Percentiles rank a stretch among this genome's conserved stretches.
phyloP scores from a whole-genome alignment of 345 rosid species.

The Hypericum perforatum region DNA sequence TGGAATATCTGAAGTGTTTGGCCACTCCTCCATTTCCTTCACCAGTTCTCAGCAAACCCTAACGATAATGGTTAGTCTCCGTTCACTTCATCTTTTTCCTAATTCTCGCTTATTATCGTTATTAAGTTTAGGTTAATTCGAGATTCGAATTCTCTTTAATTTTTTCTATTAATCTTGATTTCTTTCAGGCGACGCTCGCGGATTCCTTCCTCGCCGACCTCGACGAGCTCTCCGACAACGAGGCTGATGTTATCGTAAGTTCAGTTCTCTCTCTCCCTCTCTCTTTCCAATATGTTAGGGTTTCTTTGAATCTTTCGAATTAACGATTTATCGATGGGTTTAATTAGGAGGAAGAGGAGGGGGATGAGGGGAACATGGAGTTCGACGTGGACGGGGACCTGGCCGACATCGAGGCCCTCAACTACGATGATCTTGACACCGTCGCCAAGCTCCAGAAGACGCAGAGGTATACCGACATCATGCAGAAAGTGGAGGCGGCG shows the following conservation, averaged over 20 bases:
- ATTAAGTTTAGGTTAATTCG: too few relatives aligned
- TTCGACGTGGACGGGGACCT: conserved; percentile 73
- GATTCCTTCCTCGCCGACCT: conserved; percentile 95
- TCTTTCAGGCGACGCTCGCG: conserved; percentile 68
- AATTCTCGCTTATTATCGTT: too few relatives aligned
- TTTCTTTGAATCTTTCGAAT: background rate
- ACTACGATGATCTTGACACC: conserved; percentile 71
- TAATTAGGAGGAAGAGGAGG: conserved; percentile 60
- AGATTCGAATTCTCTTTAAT: too few relatives aligned
- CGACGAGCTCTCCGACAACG: conserved; percentile 92
- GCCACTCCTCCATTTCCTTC: too few relatives aligned
- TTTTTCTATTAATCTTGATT: background rate
- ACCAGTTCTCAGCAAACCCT: too few relatives aligned
- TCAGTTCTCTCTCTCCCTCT: background rate
- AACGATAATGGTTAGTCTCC: too few relatives aligned
- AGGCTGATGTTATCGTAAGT: conserved; percentile 54
- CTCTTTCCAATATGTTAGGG: background rate
- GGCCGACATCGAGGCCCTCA: conserved; percentile 67
- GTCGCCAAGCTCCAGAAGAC: conserved; percentile 80
- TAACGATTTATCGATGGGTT: background rate
- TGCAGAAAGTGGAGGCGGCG: conserved; percentile 85
- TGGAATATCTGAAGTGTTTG: too few relatives aligned
- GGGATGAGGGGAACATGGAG: conserved; percentile 51
- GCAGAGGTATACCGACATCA: conserved; percentile 68
- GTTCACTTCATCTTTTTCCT: too few relatives aligned